phyloP scores from a whole-genome alignment of 805 yeast genomes.

The Metschnikowia proteae region DNA sequence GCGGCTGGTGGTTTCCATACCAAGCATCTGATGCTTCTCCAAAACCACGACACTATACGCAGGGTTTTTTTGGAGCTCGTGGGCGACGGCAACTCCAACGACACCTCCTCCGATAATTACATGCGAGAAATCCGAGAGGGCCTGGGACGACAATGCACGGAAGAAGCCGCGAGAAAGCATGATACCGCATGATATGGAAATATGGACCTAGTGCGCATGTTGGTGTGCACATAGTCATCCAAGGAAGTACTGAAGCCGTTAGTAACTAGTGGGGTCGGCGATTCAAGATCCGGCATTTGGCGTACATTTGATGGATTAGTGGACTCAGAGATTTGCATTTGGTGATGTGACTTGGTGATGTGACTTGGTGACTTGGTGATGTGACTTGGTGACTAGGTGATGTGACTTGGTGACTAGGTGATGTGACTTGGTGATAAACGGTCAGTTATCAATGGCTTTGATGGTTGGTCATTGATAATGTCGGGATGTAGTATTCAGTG shows the following conservation, averaged over 20 bases:
- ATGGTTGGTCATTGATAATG: too few species aligned
- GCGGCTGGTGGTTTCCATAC: slow-evolving; percentile 82
- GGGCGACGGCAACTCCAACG: slow-evolving; percentile 78
- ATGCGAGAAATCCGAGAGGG: slow-evolving; percentile 56
- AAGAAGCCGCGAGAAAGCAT: slow-evolving; percentile 5
- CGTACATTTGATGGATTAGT: too few species aligned
- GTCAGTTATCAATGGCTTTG: too few species aligned
- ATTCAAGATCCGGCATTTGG: too few species aligned
- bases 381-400: too few species aligned
- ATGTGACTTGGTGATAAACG: not conserved
- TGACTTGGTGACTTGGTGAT: too few species aligned
- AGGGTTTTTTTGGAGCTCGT: slow-evolving; percentile 50
- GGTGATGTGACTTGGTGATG: too few species aligned
- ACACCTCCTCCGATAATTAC: slow-evolving; percentile 81
- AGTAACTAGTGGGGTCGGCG: too few species aligned
- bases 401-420: not conserved
- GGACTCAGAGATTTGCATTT: too few species aligned
- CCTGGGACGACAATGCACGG: slow-evolving; percentile 2
- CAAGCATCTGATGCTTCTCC: slow-evolving; percentile 63
- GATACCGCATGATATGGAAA: not conserved
- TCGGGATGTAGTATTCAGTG: too few species aligned
- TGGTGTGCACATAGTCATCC: not conserved
- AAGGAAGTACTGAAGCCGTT: too few species aligned
- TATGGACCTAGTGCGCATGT: not conserved
- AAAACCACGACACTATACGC: slow-evolving; percentile 55